phyloP scores from a whole-genome alignment of 768 basidiomycete species.

The Lactarius hengduanensis region DNA sequence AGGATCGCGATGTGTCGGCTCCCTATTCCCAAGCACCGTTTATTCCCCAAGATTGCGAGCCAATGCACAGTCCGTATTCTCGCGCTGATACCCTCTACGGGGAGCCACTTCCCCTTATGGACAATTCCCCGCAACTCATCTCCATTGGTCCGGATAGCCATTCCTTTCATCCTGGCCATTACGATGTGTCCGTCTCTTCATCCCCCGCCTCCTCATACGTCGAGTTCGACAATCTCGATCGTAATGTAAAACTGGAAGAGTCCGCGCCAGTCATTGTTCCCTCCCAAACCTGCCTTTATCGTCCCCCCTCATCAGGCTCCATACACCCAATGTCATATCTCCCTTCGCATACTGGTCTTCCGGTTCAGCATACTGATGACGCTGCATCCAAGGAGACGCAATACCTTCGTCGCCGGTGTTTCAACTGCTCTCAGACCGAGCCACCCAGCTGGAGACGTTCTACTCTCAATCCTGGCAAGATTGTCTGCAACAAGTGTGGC shows the following conservation, averaged over 20 bases:
- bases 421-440: conserved; percentile 91
- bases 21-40: conserved; percentile 46
- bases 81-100: conserved; percentile 42
- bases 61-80: conserved; percentile 34
- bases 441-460: conserved; percentile 86
- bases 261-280: conserved; percentile 58
- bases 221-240: conserved; percentile 46
- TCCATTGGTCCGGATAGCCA: conserved; percentile 38
- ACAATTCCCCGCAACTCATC: conserved; percentile 40
- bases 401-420: conserved; percentile 83
- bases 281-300: conserved; percentile 54
- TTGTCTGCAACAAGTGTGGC: conserved; percentile 93
- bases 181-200: conserved; percentile 36
- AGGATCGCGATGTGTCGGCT: conserved; percentile 54
- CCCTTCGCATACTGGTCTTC: conserved; percentile 49
- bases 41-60: conserved; percentile 44
- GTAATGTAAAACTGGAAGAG: conserved; percentile 68
- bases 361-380: conserved; percentile 87
- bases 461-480: conserved; percentile 87
- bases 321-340: conserved; percentile 38
- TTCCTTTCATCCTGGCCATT: conserved; percentile 35
- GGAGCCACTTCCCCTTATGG: conserved; percentile 40
- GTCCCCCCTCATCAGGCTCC: conserved; percentile 37
- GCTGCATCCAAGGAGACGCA: conserved; percentile 89
- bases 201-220: conserved; percentile 48